Percentiles rank a stretch among this genome's conserved stretches.
These are phyloP conservation scores for Microdochium trichocladiopsis DNA, from an alignment of 2,329 filamentous ascomycete genomes.

Conservation along the genomic window DNA sequence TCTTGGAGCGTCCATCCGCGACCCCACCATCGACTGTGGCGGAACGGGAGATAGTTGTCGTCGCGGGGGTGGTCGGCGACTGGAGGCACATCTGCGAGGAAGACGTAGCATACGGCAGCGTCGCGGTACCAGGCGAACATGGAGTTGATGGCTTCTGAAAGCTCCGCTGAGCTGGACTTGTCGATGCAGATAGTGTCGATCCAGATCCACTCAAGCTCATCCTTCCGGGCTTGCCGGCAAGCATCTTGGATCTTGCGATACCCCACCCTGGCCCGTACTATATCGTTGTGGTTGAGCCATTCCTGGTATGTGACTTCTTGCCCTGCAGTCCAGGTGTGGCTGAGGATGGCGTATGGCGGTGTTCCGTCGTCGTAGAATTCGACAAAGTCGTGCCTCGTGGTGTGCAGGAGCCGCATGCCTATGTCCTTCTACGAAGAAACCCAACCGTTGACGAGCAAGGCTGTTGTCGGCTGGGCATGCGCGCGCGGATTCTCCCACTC, in stretches of 20 bases:
- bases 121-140: slow-evolving; percentile 10
- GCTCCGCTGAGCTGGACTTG: slow-evolving; percentile 8
- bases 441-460: no score
- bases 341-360: not conserved
- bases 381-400: not conserved
- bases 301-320: slow-evolving; percentile 1
- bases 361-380: not conserved
- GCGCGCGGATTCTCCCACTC: no score
- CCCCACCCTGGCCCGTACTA: not conserved
- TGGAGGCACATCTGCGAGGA: slow-evolving; percentile 6
- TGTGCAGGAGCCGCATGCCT: slow-evolving; percentile 1
- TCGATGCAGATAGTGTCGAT: slow-evolving; percentile 10
- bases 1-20: slow-evolving; percentile 12
- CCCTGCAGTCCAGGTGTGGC: not conserved
- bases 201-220: slow-evolving; percentile 4
- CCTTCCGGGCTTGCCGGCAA: not conserved
- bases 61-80: not conserved
- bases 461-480: no score
- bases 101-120: slow-evolving; percentile 1
- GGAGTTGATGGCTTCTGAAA: slow-evolving; percentile 9
- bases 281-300: not conserved
- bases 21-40: slow-evolving; percentile 4
- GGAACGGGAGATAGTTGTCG: not conserved
- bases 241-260: not conserved
- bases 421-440: not conserved